These are phyloP conservation scores for Medicago ruthenica DNA, from an alignment of 306 rosid genomes.

Conservation along the genomic window DNA sequence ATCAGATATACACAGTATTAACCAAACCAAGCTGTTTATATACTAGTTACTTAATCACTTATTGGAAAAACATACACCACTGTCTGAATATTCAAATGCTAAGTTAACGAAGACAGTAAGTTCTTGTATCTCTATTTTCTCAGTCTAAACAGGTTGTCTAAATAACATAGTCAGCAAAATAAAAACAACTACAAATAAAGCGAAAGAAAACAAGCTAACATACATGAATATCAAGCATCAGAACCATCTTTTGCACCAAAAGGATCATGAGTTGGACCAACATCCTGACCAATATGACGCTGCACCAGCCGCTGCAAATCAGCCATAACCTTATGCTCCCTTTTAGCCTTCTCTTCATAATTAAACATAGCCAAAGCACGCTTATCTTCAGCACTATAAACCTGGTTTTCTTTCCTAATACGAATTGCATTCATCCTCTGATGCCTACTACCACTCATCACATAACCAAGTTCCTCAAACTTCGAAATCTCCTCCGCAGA, in stretches of 20 bases:
- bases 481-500: constrained; percentile 91
- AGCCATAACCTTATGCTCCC: constrained; percentile 97
- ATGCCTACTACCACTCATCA: constrained; percentile 99
- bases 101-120: not conserved
- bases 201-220: constrained; percentile 30
- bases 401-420: constrained; percentile 97
- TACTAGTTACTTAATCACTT: not conserved
- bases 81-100: constrained; percentile 15
- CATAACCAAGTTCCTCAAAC: constrained; percentile 89
- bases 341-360: constrained; percentile 92
- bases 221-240: constrained; percentile 58
- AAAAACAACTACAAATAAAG: constrained; percentile 14
- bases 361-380: constrained; percentile 97
- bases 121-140: not conserved
- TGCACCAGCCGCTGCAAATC: constrained; percentile 95
- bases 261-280: constrained; percentile 95
- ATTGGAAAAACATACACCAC: not conserved
- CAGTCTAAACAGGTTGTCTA: not conserved
- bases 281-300: constrained; percentile 96
- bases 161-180: constrained; percentile 25
- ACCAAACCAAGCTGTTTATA: not conserved
- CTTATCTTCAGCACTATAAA: constrained; percentile 96
- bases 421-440: constrained; percentile 99
- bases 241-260: constrained; percentile 67
- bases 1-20: not conserved